Evolutionary conservation across 2,329 filamentous ascomycete species (phyloP).

Genomic region (Stachybotrys chlorohalonatus): DNA sequence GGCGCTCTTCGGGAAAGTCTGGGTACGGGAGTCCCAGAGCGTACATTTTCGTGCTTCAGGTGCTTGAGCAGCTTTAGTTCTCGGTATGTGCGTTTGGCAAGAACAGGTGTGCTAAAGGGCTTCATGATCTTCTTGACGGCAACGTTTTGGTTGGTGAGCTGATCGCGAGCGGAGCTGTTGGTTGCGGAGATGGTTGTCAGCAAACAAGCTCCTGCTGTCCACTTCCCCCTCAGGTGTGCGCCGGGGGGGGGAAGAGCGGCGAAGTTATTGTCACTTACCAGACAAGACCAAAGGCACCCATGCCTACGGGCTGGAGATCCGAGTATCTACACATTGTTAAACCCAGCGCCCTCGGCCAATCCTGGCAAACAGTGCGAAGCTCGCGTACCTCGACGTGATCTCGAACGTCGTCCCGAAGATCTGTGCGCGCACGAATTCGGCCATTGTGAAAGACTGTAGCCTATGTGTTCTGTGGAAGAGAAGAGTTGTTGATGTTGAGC

Average conservation of each 20-base stretch:
- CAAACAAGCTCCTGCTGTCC: neutral
- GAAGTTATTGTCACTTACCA: slow-evolving; percentile 53
- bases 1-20: neutral
- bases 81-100: slow-evolving; percentile 95
- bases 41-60: slow-evolving; percentile 88
- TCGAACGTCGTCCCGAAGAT: slow-evolving; percentile 99
- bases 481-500: neutral
- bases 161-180: slow-evolving; percentile 84
- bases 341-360: slow-evolving; percentile 6
- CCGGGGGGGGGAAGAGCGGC: neutral
- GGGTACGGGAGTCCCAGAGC: neutral
- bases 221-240: neutral
- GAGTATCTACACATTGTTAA: slow-evolving; percentile 60
- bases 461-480: too few species aligned
- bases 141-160: slow-evolving; percentile 93
- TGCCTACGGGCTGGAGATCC: slow-evolving; percentile 95
- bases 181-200: slow-evolving; percentile 3
- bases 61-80: slow-evolving; percentile 98
- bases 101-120: slow-evolving; percentile 97
- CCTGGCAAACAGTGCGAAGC: neutral
- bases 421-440: slow-evolving; percentile 97
- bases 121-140: slow-evolving; percentile 99
- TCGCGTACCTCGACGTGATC: slow-evolving; percentile 84
- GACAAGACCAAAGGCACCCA: slow-evolving; percentile 97
- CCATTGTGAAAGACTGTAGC: slow-evolving; percentile 57